Evolutionary conservation across 805 yeast species (phyloP).

Genomic region (Pichia gijzeniarum): DNA sequence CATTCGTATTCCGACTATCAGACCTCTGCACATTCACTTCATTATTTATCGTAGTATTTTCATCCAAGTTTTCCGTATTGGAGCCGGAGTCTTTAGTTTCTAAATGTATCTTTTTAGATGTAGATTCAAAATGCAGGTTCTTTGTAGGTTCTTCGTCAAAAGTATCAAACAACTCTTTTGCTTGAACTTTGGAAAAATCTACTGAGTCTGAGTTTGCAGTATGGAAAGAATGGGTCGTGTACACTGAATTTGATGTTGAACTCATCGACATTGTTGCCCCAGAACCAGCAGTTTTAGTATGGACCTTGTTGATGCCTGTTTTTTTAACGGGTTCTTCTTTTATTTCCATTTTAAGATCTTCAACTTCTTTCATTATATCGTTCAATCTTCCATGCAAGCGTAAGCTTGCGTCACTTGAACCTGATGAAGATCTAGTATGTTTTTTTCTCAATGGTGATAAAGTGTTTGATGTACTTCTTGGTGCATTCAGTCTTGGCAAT

Average conservation of each 20-base stretch:
- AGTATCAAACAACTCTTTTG: not conserved
- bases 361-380: constrained; percentile 30
- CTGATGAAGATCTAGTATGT: not conserved
- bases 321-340: constrained; percentile 12
- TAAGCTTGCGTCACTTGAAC: constrained; percentile 9
- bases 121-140: not conserved
- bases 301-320: too few relatives aligned
- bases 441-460: constrained; percentile 2
- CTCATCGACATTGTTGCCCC: not conserved
- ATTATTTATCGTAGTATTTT: not conserved
- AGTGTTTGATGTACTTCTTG: not conserved
- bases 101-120: not conserved
- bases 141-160: constrained; percentile 4
- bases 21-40: not conserved
- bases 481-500: constrained; percentile 8
- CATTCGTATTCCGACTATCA: not conserved
- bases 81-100: not conserved
- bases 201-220: constrained; percentile 10
- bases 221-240: constrained; percentile 12
- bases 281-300: not conserved
- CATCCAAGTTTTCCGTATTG: not conserved
- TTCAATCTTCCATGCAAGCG: constrained; percentile 25
- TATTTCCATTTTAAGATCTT: constrained; percentile 23
- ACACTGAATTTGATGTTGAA: constrained; percentile 1
- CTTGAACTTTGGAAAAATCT: not conserved